Base-by-base conservation (phyloP, 148 eudicot species). In the Linanthus parryae region DNA sequence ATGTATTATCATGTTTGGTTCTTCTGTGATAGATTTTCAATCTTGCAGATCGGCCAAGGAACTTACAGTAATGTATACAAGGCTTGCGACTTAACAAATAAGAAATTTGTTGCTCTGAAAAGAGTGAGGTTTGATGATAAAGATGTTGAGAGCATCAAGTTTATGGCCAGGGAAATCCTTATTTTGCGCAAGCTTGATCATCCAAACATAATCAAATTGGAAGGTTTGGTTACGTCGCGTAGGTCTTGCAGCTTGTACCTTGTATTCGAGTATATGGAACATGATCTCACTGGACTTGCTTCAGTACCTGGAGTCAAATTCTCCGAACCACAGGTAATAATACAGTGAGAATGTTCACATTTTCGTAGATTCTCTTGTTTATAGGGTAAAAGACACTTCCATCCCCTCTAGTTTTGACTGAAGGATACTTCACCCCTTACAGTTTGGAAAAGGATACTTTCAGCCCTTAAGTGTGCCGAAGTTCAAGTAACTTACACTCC, bases 11-110 rank as follows among this genome's bases (percentile, higher is more conserved):
- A 25, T 48, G 37, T 56, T n/a, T n/a, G n/a, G 37, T 56, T 67
- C 56, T 45, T 30, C n/a, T 34, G 38, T 52, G 57, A 53, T 77
- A 22, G 57, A 44, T 15, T 57, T 43, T 62, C 43, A 16, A 62
- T 59, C 44, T 69, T 73, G 68, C 88, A 90, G 97, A 85, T 90
- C 62, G 97, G 97, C 35, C 95, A 90, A 85, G 97, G 97, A 45
- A 90, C 95, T 52, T 90, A 90, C 60, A 90, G 97, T 56, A 90
- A 73, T 63, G 97, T 90, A 49, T 90, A 82, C 72, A 90, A 80
- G 73, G 95, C 95, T 65, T 75, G 79, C 3, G 97, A 90, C 63
- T 80, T 75, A 28, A 71, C 53, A 19, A 47, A 58, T 44, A 71
- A 71, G 44, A 82, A 85, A 51, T 44, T 61, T 26, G 97, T 90